phyloP scores from a whole-genome alignment of 192 early-diverging fungal species.

The Coemansia sp. region DNA sequence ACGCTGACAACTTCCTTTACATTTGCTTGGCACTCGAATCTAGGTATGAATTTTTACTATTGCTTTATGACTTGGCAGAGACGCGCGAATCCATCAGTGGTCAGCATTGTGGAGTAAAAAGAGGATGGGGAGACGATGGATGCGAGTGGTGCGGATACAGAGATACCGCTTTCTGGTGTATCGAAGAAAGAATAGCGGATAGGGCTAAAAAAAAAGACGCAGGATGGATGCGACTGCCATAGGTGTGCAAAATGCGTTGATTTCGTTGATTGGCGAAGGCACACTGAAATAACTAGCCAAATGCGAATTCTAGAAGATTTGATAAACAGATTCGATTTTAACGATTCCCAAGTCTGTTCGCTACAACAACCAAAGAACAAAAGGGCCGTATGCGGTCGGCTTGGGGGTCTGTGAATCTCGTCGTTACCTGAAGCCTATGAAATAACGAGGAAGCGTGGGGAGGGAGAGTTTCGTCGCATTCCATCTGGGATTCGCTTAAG shows the following conservation, averaged over 20 bases:
- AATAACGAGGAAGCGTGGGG: no score
- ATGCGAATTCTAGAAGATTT: neutral
- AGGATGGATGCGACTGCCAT: neutral
- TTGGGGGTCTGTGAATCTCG: no score
- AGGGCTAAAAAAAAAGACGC: neutral
- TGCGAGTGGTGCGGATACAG: constrained; percentile 7
- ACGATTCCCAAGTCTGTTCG: neutral
- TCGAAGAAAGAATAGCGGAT: neutral
- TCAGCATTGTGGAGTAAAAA: neutral
- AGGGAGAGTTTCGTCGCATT: neutral
- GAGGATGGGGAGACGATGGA: constrained; percentile 3
- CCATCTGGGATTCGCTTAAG: neutral
- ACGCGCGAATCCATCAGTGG: constrained; percentile 1
- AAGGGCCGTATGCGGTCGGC: neutral
- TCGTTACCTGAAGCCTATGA: no score
- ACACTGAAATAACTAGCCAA: neutral
- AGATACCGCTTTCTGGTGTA: neutral
- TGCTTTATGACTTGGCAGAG: neutral
- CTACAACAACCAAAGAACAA: neutral
- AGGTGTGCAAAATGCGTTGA: neutral
- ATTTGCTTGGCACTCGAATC: constrained; percentile 35
- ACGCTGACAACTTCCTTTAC: constrained; percentile 20
- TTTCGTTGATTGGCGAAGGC: neutral
- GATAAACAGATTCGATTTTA: neutral
- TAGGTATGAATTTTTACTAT: constrained; percentile 31